Conservation (phyloP, 1,284 basidiomycete genomes). For the Sanghuangporus weigelae region DNA sequence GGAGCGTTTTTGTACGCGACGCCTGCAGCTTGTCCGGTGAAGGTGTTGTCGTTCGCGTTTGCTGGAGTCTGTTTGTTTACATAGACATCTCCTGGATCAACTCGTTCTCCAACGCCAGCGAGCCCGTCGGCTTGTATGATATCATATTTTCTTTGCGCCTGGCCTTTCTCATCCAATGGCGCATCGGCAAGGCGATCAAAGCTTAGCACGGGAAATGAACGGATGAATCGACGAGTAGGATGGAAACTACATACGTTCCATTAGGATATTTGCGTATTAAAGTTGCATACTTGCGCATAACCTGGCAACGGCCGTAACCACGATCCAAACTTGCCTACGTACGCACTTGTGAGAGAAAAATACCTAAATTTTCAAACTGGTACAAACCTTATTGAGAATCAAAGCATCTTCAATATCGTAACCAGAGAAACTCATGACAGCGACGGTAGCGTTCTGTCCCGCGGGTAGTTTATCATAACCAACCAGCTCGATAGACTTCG, state of each 20-base stretch:
- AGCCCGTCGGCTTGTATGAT: conserved; percentile 91
- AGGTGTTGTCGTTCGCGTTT: conserved; percentile 83
- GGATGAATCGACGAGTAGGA: background rate
- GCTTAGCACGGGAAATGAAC: conserved; percentile 33
- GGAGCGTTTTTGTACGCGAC: conserved; percentile 88
- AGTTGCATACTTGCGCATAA: conserved; percentile 92
- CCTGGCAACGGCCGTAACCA: conserved; percentile 97
- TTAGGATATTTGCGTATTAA: conserved; percentile 96
- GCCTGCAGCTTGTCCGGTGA: conserved; percentile 71
- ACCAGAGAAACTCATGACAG: conserved; percentile 98
- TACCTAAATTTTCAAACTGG: background rate
- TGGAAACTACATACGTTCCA: conserved; percentile 69
- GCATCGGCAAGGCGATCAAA: conserved; percentile 94
- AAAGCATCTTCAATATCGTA: conserved; percentile 99
- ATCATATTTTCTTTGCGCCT: conserved; percentile 79
- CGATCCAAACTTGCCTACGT: conserved; percentile 86
- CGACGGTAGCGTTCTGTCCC: conserved; percentile 97
- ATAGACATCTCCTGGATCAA: conserved; percentile 92
- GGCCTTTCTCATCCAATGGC: conserved; percentile 78
- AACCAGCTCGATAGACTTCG: conserved; percentile 95
- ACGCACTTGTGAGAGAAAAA: conserved; percentile 9
- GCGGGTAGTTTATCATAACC: conserved; percentile 97
- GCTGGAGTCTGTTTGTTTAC: conserved; percentile 96
- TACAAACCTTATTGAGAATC: conserved; percentile 83
- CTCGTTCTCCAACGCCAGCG: conserved; percentile 90